phyloP scores from a whole-genome alignment of 257 asterid genomes.

The Vinca minor region DNA sequence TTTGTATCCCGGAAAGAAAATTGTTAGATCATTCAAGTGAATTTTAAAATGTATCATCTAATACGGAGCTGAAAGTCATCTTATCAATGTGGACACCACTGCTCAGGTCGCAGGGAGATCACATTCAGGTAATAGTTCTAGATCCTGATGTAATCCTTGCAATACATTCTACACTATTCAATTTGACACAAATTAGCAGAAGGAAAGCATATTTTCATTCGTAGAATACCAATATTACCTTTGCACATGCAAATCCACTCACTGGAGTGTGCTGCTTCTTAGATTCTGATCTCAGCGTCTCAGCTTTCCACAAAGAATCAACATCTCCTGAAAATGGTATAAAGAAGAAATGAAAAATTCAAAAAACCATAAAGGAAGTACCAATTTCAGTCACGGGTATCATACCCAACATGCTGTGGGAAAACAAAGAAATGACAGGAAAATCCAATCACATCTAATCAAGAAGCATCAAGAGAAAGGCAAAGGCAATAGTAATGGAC shows the following conservation, averaged over 20 bases:
- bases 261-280: slow-evolving; percentile 60
- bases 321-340: slow-evolving; percentile 49
- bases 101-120: too few relatives aligned
- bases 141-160: background rate
- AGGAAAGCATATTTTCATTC: background rate
- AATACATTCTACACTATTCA: background rate
- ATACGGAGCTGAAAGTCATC: too few relatives aligned
- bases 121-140: background rate
- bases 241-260: slow-evolving; percentile 89
- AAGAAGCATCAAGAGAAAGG: slow-evolving; percentile 11
- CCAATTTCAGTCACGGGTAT: background rate
- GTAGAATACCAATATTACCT: slow-evolving; percentile 67
- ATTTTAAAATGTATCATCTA: too few relatives aligned
- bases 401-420: background rate
- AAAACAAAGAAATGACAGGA: background rate
- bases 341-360: background rate
- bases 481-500: slow-evolving; percentile 27
- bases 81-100: too few relatives aligned
- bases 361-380: background rate
- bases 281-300: slow-evolving; percentile 63
- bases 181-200: background rate
- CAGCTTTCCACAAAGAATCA: slow-evolving; percentile 75
- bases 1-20: background rate
- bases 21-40: too few relatives aligned
- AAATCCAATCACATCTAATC: background rate